phyloP scores from a whole-genome alignment of 2,329 filamentous ascomycete genomes.

The Alternaria conjuncta region DNA sequence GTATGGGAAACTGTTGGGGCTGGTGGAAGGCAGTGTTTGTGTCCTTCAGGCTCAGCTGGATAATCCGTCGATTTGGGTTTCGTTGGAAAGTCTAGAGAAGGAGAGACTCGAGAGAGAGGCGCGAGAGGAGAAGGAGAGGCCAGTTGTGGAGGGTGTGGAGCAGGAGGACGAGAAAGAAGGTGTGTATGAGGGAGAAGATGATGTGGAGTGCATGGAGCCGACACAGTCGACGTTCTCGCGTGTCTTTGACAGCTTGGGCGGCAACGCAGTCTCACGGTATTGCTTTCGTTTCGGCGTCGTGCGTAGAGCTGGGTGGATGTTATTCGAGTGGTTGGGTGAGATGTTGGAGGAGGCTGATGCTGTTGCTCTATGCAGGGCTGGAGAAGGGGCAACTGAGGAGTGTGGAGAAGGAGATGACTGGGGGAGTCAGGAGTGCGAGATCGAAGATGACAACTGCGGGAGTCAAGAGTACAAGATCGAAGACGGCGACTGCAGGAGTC shows the following conservation, averaged over 20 bases:
- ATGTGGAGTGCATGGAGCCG: fast-evolving
- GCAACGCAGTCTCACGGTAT: neutral
- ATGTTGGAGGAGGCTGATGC: fast-evolving
- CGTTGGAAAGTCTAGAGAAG: fast-evolving
- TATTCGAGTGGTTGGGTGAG: neutral
- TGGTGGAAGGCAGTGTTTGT: neutral
- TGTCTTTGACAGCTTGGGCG: neutral
- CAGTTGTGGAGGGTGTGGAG: no score
- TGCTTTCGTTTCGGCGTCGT: neutral
- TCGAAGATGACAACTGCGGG: no score
- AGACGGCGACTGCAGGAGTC: no score
- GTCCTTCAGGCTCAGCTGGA: neutral
- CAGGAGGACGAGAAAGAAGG: no score
- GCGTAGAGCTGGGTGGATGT: neutral
- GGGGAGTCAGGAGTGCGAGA: neutral
- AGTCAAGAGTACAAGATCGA: no score
- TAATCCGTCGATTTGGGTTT: neutral
- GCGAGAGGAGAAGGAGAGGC: no score
- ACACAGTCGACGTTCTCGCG: fast-evolving
- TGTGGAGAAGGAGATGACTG: neutral
- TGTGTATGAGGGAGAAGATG: neutral
- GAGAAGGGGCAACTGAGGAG: fast-evolving
- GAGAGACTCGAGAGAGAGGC: neutral
- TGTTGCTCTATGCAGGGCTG: neutral
- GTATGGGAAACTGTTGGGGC: fast-evolving